Conservation (phyloP, 2,329 filamentous ascomycete species). For the Penicillium sp. region DNA sequence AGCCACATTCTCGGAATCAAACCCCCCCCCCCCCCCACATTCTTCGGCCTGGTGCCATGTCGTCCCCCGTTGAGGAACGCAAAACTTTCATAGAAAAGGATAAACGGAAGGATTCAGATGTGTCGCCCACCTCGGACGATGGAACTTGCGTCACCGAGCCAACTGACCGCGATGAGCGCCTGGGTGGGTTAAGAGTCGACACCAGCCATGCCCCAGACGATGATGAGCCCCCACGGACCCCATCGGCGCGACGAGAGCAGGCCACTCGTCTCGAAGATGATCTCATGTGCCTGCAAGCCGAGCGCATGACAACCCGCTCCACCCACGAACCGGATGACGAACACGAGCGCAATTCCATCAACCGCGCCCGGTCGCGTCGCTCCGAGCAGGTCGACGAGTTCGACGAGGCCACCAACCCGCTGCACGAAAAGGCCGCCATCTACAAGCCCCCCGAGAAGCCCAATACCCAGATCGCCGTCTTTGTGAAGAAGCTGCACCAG, state of each 20-base stretch:
- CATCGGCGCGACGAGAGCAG: conserved; percentile 61
- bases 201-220: conserved; percentile 22
- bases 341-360: conserved; percentile 48
- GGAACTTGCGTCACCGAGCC: conserved; percentile 33
- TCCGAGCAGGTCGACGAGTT: conserved; percentile 66
- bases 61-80: conserved; percentile 35
- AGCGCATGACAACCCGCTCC: conserved; percentile 58
- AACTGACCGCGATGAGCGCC: conserved; percentile 6
- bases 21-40: conserved; percentile 9
- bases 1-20: conserved; percentile 2
- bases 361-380: conserved; percentile 55
- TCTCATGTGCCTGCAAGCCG: conserved; percentile 64
- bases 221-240: conserved; percentile 41
- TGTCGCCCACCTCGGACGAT: conserved; percentile 32
- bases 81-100: conserved; percentile 29
- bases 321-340: conserved; percentile 33
- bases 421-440: conserved; percentile 66
- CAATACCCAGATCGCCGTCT: conserved; percentile 61
- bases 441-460: conserved; percentile 68
- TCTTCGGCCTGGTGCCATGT: conserved; percentile 38
- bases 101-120: conserved; percentile 26
- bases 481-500: conserved; percentile 66
- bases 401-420: conserved; percentile 66
- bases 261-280: conserved; percentile 66
- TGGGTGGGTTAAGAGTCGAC: conserved; percentile 29